Percentiles rank a stretch among this genome's conserved stretches.
Conservation (phyloP, 371 early-diverging fungal species). For the Apophysomyces sp. region DNA sequence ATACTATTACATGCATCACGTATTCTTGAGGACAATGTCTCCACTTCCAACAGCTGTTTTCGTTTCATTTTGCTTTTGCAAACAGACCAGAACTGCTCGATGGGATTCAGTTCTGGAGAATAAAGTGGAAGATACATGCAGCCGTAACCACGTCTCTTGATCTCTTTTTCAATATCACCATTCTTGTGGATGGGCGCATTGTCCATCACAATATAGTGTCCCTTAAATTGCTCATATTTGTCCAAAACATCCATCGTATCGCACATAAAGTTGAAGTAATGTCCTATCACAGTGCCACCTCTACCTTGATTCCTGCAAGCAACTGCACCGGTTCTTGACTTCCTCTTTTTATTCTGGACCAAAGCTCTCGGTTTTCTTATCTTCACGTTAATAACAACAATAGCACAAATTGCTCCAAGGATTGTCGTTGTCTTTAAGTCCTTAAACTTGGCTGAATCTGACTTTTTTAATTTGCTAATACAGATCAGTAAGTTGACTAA, state of each 20-base stretch:
- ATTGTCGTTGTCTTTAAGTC: too few species aligned
- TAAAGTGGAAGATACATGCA: background rate
- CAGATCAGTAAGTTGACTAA: too few species aligned
- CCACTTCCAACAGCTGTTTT: conserved; percentile 5
- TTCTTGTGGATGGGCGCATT: too few species aligned
- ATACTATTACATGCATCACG: conserved; percentile 7
- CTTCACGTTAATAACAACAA: conserved; percentile 1
- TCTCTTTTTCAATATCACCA: too few species aligned
- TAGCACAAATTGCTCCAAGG: too few species aligned
- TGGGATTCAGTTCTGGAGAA: conserved; percentile 5
- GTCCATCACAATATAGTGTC: conserved; percentile 8
- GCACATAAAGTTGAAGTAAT: conserved; percentile 8
- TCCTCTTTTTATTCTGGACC: background rate
- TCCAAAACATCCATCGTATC: conserved; percentile 10
- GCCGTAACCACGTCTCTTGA: background rate
- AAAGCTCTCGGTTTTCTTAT: conserved; percentile 4
- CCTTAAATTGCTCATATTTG: conserved; percentile 3
- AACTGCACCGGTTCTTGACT: background rate
- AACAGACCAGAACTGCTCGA: conserved; percentile 4
- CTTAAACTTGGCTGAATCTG: too few species aligned
- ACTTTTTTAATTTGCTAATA: too few species aligned
- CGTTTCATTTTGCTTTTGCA: conserved; percentile 10
- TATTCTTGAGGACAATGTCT: conserved; percentile 10
- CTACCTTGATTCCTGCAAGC: background rate
- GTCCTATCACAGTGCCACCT: conserved; percentile 7